Evolutionary conservation across 1,284 basidiomycete species (phyloP).

Genomic region (Ustilago loliicola): DNA sequence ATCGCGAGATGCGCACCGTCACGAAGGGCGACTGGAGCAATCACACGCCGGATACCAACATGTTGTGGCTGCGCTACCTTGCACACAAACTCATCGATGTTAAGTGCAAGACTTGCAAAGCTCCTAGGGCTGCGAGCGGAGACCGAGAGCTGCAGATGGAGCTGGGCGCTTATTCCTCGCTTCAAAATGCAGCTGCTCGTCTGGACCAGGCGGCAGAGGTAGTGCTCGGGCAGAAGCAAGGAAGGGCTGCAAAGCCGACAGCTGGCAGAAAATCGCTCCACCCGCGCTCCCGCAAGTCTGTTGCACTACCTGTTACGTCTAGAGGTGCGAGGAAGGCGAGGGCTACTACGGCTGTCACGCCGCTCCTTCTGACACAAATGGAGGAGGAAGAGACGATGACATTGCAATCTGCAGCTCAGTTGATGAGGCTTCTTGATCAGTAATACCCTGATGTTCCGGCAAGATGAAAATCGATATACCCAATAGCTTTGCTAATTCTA

Average conservation of each 20-base stretch:
- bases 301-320: constrained; percentile 1
- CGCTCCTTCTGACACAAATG: constrained; percentile 1
- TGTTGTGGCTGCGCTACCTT: constrained; percentile 90
- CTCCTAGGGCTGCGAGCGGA: constrained; percentile 7
- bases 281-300: constrained; percentile 21
- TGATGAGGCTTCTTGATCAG: constrained; percentile 12
- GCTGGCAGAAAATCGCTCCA: constrained; percentile 26
- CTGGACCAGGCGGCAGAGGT: constrained; percentile 21
- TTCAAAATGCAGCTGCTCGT: constrained; percentile 9
- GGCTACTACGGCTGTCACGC: constrained; percentile 15
- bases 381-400: not conserved
- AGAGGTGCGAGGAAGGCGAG: constrained; percentile 14
- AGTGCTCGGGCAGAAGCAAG: constrained; percentile 6
- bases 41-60: constrained; percentile 85
- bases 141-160: constrained; percentile 22
- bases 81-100: constrained; percentile 76
- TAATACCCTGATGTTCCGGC: not conserved
- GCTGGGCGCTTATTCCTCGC: constrained; percentile 6
- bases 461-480: constrained; percentile 16
- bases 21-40: constrained; percentile 78
- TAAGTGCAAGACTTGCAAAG: constrained; percentile 27
- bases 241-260: not conserved
- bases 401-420: constrained; percentile 13
- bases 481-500: constrained; percentile 5
- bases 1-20: constrained; percentile 83